These are phyloP conservation scores for Sungouiozyma intestinalis DNA, from an alignment of 805 yeast genomes.

Conservation along the genomic window DNA sequence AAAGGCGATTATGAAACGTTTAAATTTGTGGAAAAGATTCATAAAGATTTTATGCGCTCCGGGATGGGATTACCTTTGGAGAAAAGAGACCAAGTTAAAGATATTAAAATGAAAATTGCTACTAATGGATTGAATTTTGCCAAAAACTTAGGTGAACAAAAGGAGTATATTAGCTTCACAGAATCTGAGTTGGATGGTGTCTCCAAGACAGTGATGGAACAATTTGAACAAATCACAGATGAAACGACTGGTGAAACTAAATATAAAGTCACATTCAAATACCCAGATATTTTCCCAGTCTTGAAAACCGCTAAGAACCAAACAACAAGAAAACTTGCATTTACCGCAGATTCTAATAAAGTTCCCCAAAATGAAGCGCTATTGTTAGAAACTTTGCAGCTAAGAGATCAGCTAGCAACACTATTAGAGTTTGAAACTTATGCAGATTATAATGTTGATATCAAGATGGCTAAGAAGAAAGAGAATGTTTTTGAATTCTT, in stretches of 20 bases:
- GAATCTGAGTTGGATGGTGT: constrained; percentile 62
- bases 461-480: constrained; percentile 69
- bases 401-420: constrained; percentile 53
- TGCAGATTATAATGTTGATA: constrained; percentile 63
- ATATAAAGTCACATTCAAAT: constrained; percentile 65
- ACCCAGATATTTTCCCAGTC: constrained; percentile 73
- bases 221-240: constrained; percentile 37
- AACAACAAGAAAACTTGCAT: constrained; percentile 58
- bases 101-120: constrained; percentile 50
- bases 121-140: constrained; percentile 45
- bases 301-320: constrained; percentile 56
- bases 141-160: constrained; percentile 63
- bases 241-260: constrained; percentile 33
- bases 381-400: constrained; percentile 46
- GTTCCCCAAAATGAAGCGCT: constrained; percentile 54
- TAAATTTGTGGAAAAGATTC: constrained; percentile 46
- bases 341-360: constrained; percentile 57
- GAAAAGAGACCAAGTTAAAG: constrained; percentile 45
- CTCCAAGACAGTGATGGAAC: constrained; percentile 51
- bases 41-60: constrained; percentile 48
- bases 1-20: constrained; percentile 36
- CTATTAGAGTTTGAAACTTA: constrained; percentile 57
- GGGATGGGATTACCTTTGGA: constrained; percentile 56
- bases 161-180: constrained; percentile 49
- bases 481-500: constrained; percentile 51